These are phyloP conservation scores for Phoma sp. DNA, from an alignment of 2,329 filamentous ascomycete genomes.

Conservation along the genomic window DNA sequence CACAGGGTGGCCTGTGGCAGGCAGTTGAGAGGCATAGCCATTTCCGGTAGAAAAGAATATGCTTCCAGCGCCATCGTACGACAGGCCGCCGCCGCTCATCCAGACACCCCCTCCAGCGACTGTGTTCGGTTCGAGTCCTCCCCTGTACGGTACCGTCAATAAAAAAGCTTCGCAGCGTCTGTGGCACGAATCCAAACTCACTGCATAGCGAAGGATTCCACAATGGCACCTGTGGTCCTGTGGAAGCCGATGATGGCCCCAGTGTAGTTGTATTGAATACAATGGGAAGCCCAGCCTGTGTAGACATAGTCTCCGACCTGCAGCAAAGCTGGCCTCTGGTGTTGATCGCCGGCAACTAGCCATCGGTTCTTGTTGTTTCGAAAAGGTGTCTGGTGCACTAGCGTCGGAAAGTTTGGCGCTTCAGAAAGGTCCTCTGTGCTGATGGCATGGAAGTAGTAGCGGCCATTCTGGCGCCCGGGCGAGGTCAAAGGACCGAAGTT, in stretches of 20 bases:
- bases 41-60: constrained; percentile 59
- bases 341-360: constrained; percentile 58
- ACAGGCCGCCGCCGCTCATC: constrained; percentile 59
- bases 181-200: background rate
- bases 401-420: constrained; percentile 51
- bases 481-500: constrained; percentile 24
- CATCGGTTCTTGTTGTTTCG: constrained; percentile 55
- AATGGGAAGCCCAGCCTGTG: constrained; percentile 59
- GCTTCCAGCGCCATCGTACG: constrained; percentile 55
- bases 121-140: constrained; percentile 50
- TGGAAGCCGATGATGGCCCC: constrained; percentile 59
- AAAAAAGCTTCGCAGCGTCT: background rate
- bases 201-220: constrained; percentile 52
- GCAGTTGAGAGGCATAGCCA: constrained; percentile 56
- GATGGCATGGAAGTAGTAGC: constrained; percentile 56
- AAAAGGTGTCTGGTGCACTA: constrained; percentile 53
- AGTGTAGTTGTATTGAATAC: constrained; percentile 60
- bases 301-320: constrained; percentile 57
- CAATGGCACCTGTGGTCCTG: constrained; percentile 53
- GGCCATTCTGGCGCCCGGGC: constrained; percentile 52
- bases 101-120: constrained; percentile 55
- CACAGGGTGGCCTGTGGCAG: constrained; percentile 48
- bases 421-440: constrained; percentile 54
- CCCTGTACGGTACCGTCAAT: constrained; percentile 35
- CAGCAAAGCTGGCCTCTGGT: constrained; percentile 56